Evolutionary conservation across 306 rosid genomes (phyloP), one percentile per base, ranked within the genome.

Genomic region (Vicia faba): DNA sequence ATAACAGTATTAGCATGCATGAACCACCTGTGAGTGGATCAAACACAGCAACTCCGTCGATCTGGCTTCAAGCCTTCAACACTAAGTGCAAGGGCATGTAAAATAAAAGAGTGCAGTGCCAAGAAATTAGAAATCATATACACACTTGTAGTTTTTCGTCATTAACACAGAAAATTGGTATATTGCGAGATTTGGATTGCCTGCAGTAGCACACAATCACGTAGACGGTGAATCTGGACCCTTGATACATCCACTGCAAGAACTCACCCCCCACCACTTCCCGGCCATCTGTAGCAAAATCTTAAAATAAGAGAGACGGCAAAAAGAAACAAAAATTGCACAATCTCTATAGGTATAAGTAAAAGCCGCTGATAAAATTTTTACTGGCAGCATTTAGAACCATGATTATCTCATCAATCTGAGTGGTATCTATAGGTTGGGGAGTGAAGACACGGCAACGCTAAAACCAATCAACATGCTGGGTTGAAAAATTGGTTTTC

Each of bases 401-500:
- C 38, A 40, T 61, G 31, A 53, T 25, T 53, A 20, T 29, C 39
- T n/a, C 31, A 13, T 9, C 62, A 66, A 28, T 49, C 59, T 35
- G 60, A 51, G 59, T 51, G 71, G 36, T 44, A 67, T 39, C 40
- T 64, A 61, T 41, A 3, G 65, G 8, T 60, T 38, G 64, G 36
- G n/a, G 39, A 38, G 29, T 39, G 26, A 72, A 54, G 11, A 49
- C 19, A 38, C 8, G 10, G 15, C 31, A 60, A 45, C 7, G 18
- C 77, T 87, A 92, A 80, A 81, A 84, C 88, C 91, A 88, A 79
- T 88, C 97, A 3, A 93, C 91, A 84, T 72, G 88, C 58, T 84
- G 61, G 68, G 78, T 77, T 64, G 98, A 93, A 74, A 74, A 35
- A 75, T 84, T 89, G 56, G 96, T 80, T 68, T 84, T 84, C 84